Percentiles rank a stretch among this genome's conserved stretches.
Evolutionary conservation across 495 filamentous ascomycete genomes (phyloP).

Genomic region (Penicillium psychrofluorescens): DNA sequence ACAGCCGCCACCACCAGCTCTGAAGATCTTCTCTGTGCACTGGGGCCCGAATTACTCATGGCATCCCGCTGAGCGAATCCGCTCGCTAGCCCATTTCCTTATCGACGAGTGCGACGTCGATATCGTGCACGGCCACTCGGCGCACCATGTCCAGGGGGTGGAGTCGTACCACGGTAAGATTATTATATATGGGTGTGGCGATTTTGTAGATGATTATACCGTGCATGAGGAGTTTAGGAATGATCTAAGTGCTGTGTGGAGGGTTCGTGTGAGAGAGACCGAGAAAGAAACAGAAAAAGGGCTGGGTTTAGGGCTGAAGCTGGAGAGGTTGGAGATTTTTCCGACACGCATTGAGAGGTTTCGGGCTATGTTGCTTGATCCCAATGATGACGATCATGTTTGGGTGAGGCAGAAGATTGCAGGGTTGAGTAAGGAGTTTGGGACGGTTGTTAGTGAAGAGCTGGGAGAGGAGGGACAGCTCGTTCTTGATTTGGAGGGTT

Average conservation of each 20-base stretch:
- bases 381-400: slow-evolving; percentile 15
- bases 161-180: slow-evolving; percentile 28
- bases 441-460: slow-evolving; percentile 5
- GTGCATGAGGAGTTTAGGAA: slow-evolving; percentile 26
- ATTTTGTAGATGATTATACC: slow-evolving; percentile 40
- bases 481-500: slow-evolving; percentile 14
- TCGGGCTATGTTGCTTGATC: slow-evolving; percentile 15
- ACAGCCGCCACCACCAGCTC: slow-evolving; percentile 2
- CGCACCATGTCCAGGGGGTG: slow-evolving; percentile 38
- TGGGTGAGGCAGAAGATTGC: slow-evolving; percentile 17
- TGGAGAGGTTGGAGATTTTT: slow-evolving; percentile 23
- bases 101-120: slow-evolving; percentile 38
- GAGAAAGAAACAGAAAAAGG: not conserved
- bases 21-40: slow-evolving; percentile 35
- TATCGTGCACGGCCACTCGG: slow-evolving; percentile 37
- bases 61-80: slow-evolving; percentile 19
- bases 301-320: not conserved
- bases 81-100: slow-evolving; percentile 30
- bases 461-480: slow-evolving; percentile 20
- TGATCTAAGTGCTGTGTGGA: slow-evolving; percentile 36
- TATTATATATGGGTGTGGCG: slow-evolving; percentile 38
- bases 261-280: slow-evolving; percentile 18
- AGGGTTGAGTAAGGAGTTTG: slow-evolving; percentile 16
- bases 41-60: slow-evolving; percentile 39
- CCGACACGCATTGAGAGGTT: slow-evolving; percentile 21